These are phyloP conservation scores for Cystobasidium onofrii DNA, from an alignment of 768 basidiomycete genomes.

Conservation along the genomic window DNA sequence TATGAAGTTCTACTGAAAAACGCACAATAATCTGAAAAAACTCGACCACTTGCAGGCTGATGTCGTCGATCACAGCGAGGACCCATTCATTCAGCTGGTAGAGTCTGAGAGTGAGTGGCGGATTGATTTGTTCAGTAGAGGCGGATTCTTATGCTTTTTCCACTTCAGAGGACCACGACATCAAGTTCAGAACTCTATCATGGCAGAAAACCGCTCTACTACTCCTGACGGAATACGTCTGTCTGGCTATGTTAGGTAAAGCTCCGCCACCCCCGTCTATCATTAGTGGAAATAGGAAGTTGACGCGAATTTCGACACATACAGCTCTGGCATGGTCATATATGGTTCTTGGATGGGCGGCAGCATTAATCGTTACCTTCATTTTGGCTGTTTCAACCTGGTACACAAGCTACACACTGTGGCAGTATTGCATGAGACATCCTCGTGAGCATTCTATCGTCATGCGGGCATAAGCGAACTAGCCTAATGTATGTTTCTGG, in stretches of 20 bases:
- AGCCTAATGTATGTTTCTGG: background rate
- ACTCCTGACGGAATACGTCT: constrained; percentile 33
- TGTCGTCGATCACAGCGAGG: background rate
- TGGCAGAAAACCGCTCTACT: constrained; percentile 35
- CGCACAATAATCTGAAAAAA: too few relatives aligned
- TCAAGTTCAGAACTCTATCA: constrained; percentile 33
- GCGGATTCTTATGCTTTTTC: background rate
- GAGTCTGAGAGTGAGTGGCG: background rate
- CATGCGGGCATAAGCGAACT: too few relatives aligned
- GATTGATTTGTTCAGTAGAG: background rate
- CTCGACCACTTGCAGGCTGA: background rate
- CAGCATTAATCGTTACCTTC: constrained; percentile 28
- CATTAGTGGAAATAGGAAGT: background rate
- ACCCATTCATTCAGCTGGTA: constrained; percentile 28
- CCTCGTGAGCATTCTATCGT: background rate
- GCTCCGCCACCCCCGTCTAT: background rate
- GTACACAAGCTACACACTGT: constrained; percentile 21
- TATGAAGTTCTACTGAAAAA: too few relatives aligned
- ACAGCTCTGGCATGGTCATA: constrained; percentile 34
- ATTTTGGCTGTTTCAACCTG: constrained; percentile 30
- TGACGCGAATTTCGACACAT: background rate
- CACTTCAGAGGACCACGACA: constrained; percentile 32
- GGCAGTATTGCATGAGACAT: constrained; percentile 34
- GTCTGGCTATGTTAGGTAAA: constrained; percentile 22
- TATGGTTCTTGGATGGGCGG: constrained; percentile 36